Base-by-base conservation (phyloP, 2,329 filamentous ascomycete species). In the Pseudocercospora crystallina region DNA sequence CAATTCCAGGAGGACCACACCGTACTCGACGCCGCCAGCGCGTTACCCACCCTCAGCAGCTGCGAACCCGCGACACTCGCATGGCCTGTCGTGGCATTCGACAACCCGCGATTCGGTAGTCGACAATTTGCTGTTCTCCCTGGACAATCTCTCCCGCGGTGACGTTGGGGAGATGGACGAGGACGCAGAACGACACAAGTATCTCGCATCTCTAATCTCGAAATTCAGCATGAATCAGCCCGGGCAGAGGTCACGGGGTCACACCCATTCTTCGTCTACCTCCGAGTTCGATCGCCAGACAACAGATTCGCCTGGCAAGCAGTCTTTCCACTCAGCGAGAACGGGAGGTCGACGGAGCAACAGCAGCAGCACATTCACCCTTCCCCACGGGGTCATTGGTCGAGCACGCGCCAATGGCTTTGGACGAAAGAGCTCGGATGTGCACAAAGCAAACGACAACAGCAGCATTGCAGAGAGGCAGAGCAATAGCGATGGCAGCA, bases 51-150 rank as follows among this genome's bases (percentile, higher is more conserved):
- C 31, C 14, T 45, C 43, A 15, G 26, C 43, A 20, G 41, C 41
- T 26, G 49, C 41, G 26, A 40, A 43, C 20, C 45, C 36, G 35
- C 50, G 50, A 34, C 64, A 91, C 72, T 90, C 87, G 42, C 91
- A 96, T 76, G 91, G 96, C 69, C 79, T 96, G 56, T 91, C 89
- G 51, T 79, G 95, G 63, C 85, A 85, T 43, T 83, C 87, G 42
- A 83, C 89, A 57, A 89, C 88, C 35, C 84, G 92, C 61, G 89
- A 95, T 66, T 96, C 91, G 32, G 84, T 99, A 60, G 90, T 99
- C 53, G 87, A 94, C 71, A 95, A 96, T 71, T 94, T 99, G 86
- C 83, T 97, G 54, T 78, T 94, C 59, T 96, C 91, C 35, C 84
- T 99, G 58, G 92, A 96, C 71, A 87, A 92, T 70, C 84, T 92